Evolutionary conservation across 352 stramenopile genomes (phyloP).

Genomic region (Phytopythium delawarense): DNA sequence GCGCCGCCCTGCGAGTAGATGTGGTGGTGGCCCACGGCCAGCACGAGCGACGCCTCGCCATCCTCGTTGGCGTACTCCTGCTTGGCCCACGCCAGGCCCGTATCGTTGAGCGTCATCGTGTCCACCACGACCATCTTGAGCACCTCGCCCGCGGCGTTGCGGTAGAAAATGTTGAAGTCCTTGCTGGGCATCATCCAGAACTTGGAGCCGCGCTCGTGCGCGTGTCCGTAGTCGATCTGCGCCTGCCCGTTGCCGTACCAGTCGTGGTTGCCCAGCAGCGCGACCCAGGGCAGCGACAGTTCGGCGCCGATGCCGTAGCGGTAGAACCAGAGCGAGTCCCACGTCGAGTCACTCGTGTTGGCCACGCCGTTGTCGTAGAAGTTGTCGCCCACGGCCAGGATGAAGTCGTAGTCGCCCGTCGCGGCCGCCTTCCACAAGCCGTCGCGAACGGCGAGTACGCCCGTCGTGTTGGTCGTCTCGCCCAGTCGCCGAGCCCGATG

Average conservation of each 20-base stretch:
- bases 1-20: constrained; percentile 25
- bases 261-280: constrained; percentile 40
- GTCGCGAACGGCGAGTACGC: constrained; percentile 28
- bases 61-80: constrained; percentile 22
- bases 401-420: constrained; percentile 24
- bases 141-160: constrained; percentile 15
- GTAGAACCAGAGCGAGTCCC: constrained; percentile 27
- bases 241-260: constrained; percentile 29
- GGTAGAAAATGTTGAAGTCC: constrained; percentile 29
- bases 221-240: constrained; percentile 25
- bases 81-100: constrained; percentile 11
- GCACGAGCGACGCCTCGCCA: constrained; percentile 16
- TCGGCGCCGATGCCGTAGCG: constrained; percentile 28
- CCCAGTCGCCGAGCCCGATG: constrained; percentile 34
- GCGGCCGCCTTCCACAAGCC: constrained; percentile 20
- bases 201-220: constrained; percentile 14
- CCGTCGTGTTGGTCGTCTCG: constrained; percentile 19
- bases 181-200: constrained; percentile 39
- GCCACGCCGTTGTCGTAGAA: constrained; percentile 36
- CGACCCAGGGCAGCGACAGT: constrained; percentile 32
- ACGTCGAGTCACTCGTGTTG: constrained; percentile 22
- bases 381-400: constrained; percentile 37
- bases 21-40: constrained; percentile 29
- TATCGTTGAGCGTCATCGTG: constrained; percentile 23
- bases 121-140: constrained; percentile 33